Evolutionary conservation across 805 yeast species (phyloP).

Genomic region (Candida sphagnicola): DNA sequence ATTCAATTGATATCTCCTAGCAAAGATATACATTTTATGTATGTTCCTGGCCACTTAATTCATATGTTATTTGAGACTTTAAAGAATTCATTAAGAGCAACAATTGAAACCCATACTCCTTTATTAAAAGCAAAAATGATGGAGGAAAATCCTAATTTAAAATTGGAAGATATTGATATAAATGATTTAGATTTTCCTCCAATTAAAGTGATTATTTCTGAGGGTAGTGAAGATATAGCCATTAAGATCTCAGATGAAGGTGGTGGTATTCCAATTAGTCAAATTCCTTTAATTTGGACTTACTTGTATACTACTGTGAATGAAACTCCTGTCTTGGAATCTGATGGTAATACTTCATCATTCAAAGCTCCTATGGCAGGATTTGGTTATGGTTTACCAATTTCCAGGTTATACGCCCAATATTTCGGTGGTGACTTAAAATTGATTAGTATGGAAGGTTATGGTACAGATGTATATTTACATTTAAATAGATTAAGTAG

Average conservation of each 20-base stretch:
- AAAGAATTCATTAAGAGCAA: constrained; percentile 84
- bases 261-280: constrained; percentile 86
- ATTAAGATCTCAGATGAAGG: constrained; percentile 91
- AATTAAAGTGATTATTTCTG: constrained; percentile 79
- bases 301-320: constrained; percentile 86
- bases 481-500: constrained; percentile 78
- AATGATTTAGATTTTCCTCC: constrained; percentile 77
- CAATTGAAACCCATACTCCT: constrained; percentile 74
- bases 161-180: constrained; percentile 37
- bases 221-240: constrained; percentile 88
- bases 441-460: constrained; percentile 87
- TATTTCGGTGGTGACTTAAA: constrained; percentile 90
- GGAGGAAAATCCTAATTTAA: constrained; percentile 39
- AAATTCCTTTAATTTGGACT: constrained; percentile 84
- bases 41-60: constrained; percentile 88
- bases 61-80: constrained; percentile 89
- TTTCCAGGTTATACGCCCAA: constrained; percentile 79
- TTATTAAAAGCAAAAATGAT: constrained; percentile 36
- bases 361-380: constrained; percentile 94
- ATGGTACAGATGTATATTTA: constrained; percentile 88
- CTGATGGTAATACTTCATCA: constrained; percentile 54
- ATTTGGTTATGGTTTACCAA: constrained; percentile 86
- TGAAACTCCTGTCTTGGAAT: constrained; percentile 61
- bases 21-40: constrained; percentile 73
- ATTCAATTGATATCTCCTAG: constrained; percentile 74